These are phyloP conservation scores for Entrophospora sp. DNA, from an alignment of 192 early-diverging fungal species.

Conservation along the genomic window DNA sequence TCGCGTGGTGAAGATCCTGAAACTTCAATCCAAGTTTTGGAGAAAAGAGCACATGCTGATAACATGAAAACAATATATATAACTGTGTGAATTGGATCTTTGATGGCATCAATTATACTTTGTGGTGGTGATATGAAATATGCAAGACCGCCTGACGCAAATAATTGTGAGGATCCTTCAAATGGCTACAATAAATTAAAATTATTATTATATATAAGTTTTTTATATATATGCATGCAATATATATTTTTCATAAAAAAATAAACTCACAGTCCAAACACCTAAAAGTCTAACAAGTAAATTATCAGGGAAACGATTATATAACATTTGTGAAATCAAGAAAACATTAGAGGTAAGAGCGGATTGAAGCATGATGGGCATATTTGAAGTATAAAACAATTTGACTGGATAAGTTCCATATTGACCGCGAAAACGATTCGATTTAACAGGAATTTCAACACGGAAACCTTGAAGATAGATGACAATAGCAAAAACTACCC, in stretches of 20 bases:
- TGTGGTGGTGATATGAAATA: slow-evolving; percentile 99
- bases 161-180: slow-evolving; percentile 93
- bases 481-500: slow-evolving; percentile 76
- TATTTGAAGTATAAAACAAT: slow-evolving; percentile 99
- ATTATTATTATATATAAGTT: background rate
- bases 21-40: slow-evolving; percentile 99
- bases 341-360: slow-evolving; percentile 95
- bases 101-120: slow-evolving; percentile 68
- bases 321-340: slow-evolving; percentile 97
- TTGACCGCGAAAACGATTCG: slow-evolving; percentile 90
- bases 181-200: slow-evolving; percentile 47
- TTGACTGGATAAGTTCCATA: slow-evolving; percentile 98
- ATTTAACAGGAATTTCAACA: slow-evolving; percentile 98
- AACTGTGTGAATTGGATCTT: slow-evolving; percentile 93
- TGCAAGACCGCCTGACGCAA: slow-evolving; percentile 85
- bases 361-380: slow-evolving; percentile 99
- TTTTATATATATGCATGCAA: background rate
- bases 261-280: slow-evolving; percentile 68
- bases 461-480: slow-evolving; percentile 99
- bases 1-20: slow-evolving; percentile 96
- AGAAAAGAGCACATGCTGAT: slow-evolving; percentile 89
- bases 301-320: slow-evolving; percentile 97
- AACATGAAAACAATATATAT: slow-evolving; percentile 94
- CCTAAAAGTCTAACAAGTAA: slow-evolving; percentile 87
- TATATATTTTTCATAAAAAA: slow-evolving; percentile 14